phyloP scores from a whole-genome alignment of 176 grass and related monocot genomes.

The Phyllostachys edulis region DNA sequence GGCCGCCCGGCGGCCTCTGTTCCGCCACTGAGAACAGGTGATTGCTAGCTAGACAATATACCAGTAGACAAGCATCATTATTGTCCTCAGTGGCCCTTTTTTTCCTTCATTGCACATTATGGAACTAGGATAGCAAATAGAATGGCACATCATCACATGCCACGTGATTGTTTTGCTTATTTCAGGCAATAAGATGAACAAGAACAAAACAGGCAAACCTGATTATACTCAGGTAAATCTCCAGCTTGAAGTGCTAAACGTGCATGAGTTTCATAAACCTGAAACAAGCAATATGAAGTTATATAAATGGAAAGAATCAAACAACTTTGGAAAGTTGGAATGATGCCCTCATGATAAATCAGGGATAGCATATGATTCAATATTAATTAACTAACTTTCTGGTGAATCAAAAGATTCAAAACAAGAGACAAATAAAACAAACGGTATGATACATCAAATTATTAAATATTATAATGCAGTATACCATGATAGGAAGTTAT shows the following conservation, averaged over 20 bases:
- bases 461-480: slow-evolving; percentile 1
- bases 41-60: background rate
- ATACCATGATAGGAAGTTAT: slow-evolving; percentile 18
- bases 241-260: slow-evolving; percentile 75
- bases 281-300: slow-evolving; percentile 23
- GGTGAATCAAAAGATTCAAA: slow-evolving; percentile 15
- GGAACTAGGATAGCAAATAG: background rate
- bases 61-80: background rate
- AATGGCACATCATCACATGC: background rate
- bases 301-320: background rate
- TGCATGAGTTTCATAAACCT: slow-evolving; percentile 98
- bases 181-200: slow-evolving; percentile 10
- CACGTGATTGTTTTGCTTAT: background rate
- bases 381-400: slow-evolving; percentile 26
- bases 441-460: background rate
- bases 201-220: slow-evolving; percentile 48
- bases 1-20: background rate
- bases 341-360: background rate
- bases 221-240: slow-evolving; percentile 92
- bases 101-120: background rate
- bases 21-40: background rate
- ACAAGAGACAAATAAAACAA: background rate
- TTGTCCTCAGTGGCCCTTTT: background rate
- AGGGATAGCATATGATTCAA: background rate
- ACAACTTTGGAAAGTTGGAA: slow-evolving; percentile 2